Evolutionary conservation across 805 yeast species (phyloP), one percentile per base, ranked within the genome.

Genomic region (Zygosaccharomyces bailii): DNA sequence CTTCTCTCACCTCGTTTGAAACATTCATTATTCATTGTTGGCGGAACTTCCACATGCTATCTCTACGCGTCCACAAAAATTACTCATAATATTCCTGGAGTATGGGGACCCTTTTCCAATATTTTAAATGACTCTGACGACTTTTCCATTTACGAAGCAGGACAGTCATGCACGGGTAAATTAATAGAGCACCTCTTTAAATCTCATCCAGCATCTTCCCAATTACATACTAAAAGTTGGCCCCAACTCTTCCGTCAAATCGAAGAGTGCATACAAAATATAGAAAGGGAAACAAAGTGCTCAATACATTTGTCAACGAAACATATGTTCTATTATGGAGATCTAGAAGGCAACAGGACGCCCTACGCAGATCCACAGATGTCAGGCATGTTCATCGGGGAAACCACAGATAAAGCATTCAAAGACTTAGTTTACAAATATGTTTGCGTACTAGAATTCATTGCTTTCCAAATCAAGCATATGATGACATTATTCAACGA

Each of bases 11-110:
- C 48, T 2, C 27, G 46, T 4, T 42, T 57, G 1, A 48, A 50
- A 5, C 42, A 51, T 4, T 54, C 69, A 4, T 50, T 79, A 18
- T 66, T 76, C 1, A 69, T 78, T 73, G 74, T 78, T 4, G 86
- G 83, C 1, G 84, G 84, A 0, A 80, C 84, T 0, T 77, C 82
- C 5, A 78, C 84, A 0, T 80, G 86, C 49, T 78, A 68, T 48
- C 49, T 78, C 10, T 52, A 65, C 9, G 65, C 68, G 0, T 61
- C 66, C 19, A 50, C 46, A 0, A 21, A 46, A 0, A 5, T 14
- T 9, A 42, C 21, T 2, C 36, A 31, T 1, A 47, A 54, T 2
- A 51, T 68, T 1, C 64, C 69, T 0, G 84, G 84, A 0, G 61
- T 78, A 3, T 80, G 86, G 86, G 84, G 86, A 0, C 85, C 84